These are phyloP conservation scores for Nicotiana undulata DNA, from an alignment of 257 asterid genomes.

Conservation along the genomic window DNA sequence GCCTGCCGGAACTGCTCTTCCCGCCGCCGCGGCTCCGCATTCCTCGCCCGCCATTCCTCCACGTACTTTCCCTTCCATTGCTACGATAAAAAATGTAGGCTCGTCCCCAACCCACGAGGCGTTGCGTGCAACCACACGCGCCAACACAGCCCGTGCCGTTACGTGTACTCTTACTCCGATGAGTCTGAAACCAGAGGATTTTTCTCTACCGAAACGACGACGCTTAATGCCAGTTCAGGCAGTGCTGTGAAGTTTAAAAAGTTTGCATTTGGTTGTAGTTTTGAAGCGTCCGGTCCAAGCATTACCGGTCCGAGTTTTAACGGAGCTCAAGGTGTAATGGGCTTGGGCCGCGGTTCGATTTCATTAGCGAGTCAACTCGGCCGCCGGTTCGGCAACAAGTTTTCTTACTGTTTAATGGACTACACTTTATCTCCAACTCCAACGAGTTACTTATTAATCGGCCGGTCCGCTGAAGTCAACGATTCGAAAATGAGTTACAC, in stretches of 20 bases:
- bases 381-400: conserved; percentile 50
- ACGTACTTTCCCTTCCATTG: conserved; percentile 67
- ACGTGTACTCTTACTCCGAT: conserved; percentile 62
- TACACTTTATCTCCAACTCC: conserved; percentile 69
- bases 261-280: conserved; percentile 64
- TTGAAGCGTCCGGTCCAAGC: conserved; percentile 57
- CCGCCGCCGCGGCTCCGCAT: conserved; percentile 37
- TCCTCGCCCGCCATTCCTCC: conserved; percentile 61
- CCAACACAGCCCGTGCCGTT: conserved; percentile 71
- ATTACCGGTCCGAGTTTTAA: conserved; percentile 53
- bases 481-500: conserved; percentile 37
- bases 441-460: conserved; percentile 60
- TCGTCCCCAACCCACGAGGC: conserved; percentile 45
- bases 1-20: conserved; percentile 51
- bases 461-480: conserved; percentile 27
- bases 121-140: conserved; percentile 57
- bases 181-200: conserved; percentile 65
- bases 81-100: conserved; percentile 41
- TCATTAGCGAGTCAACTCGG: conserved; percentile 64
- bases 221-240: conserved; percentile 53
- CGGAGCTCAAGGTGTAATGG: conserved; percentile 72
- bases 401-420: conserved; percentile 73
- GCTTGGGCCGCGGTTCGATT: conserved; percentile 78
- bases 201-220: conserved; percentile 58
- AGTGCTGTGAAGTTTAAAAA: conserved; percentile 20